phyloP scores from a whole-genome alignment of 1,139 yeast species.

The Yamadazyma oceani region DNA sequence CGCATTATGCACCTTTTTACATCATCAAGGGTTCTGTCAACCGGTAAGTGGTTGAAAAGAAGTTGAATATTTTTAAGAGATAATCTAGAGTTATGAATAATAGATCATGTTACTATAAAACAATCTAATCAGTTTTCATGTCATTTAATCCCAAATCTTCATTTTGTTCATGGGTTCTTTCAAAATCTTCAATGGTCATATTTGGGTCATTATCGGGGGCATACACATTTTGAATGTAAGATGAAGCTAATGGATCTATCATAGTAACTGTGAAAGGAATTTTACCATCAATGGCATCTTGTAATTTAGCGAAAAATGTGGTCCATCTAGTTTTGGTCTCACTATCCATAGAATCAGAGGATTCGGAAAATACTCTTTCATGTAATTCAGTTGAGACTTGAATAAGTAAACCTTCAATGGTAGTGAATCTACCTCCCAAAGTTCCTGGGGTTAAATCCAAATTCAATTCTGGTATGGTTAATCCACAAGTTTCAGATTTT shows the following conservation, averaged over 20 bases:
- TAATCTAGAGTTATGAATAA: too few species aligned
- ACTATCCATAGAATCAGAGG: conserved; percentile 89
- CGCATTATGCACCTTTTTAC: too few species aligned
- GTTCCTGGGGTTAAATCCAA: conserved; percentile 96
- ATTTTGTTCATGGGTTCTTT: conserved; percentile 82
- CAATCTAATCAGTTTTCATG: conserved; percentile 49
- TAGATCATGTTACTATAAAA: not conserved
- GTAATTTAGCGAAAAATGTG: conserved; percentile 68
- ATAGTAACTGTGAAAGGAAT: conserved; percentile 79
- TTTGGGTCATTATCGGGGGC: conserved; percentile 99
- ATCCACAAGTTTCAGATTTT: conserved; percentile 90
- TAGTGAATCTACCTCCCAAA: conserved; percentile 96
- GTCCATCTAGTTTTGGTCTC: conserved; percentile 80
- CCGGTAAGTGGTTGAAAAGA: too few species aligned
- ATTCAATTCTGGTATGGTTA: conserved; percentile 81
- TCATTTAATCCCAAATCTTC: conserved; percentile 91
- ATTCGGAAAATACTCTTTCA: conserved; percentile 77
- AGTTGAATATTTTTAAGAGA: too few species aligned
- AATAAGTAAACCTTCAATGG: conserved; percentile 85
- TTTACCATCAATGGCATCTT: conserved; percentile 82
- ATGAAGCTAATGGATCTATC: conserved; percentile 94
- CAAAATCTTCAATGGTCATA: conserved; percentile 87
- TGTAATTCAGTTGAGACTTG: conserved; percentile 92
- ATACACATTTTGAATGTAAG: conserved; percentile 93
- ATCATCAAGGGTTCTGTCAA: too few species aligned